A percentile compares a stretch with the other conserved stretches of the same genome.
phyloP scores from a whole-genome alignment of 2,329 filamentous ascomycete genomes.

The Ophiostoma ulmi region DNA sequence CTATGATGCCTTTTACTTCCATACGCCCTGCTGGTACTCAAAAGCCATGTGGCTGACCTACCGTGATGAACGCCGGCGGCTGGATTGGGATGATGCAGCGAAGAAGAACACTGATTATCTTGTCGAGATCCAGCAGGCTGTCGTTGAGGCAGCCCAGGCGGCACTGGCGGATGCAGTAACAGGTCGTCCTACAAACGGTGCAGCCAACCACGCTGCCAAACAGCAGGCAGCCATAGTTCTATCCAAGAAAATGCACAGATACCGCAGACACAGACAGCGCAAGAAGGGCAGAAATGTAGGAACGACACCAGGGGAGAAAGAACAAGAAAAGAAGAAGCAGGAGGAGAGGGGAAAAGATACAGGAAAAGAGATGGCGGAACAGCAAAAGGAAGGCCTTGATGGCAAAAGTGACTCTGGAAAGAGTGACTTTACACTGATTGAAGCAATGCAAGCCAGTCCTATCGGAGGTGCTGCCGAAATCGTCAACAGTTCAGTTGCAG shows the following conservation, averaged over 20 bases:
- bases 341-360: neutral
- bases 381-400: neutral
- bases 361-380: neutral
- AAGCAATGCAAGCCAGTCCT: neutral
- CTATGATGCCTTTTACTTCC: conserved; percentile 21
- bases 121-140: neutral
- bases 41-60: conserved; percentile 15
- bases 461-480: no score
- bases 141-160: neutral
- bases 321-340: no score
- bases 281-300: neutral
- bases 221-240: neutral
- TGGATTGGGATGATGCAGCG: conserved; percentile 5
- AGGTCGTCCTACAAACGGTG: neutral
- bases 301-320: no score
- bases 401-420: neutral
- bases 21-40: conserved; percentile 21
- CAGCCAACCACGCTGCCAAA: neutral
- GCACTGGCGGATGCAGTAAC: neutral
- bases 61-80: conserved; percentile 16
- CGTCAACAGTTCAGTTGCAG: no score
- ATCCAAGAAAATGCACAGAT: neutral
- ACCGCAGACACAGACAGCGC: neutral
- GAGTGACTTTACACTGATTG: neutral
- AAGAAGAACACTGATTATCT: neutral